Percentiles rank a stretch among this genome's conserved stretches.
Conservation (phyloP, 2,329 filamentous ascomycete species). For the Sporothrix luriei region DNA sequence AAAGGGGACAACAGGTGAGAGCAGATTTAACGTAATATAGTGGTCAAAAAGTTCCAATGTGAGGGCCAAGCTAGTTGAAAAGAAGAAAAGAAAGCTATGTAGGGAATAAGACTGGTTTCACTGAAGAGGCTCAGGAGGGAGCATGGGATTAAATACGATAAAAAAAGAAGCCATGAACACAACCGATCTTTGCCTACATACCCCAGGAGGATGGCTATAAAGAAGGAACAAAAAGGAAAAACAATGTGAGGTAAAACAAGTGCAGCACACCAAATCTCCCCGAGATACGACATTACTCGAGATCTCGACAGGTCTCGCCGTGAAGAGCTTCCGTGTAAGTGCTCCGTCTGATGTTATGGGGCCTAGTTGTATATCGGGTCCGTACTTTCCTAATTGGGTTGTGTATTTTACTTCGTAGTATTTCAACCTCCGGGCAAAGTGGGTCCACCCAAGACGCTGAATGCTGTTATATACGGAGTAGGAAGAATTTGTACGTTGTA, state of each 20-base stretch:
- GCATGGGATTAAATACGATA: not conserved
- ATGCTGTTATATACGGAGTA: too few relatives aligned
- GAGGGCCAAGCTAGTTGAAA: not conserved
- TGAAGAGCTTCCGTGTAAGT: conserved; percentile 18
- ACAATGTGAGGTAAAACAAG: not conserved
- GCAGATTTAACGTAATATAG: not conserved
- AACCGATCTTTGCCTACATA: not conserved
- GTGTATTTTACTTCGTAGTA: too few relatives aligned
- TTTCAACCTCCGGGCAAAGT: not conserved
- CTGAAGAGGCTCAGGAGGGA: too few relatives aligned
- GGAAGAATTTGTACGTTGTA: not conserved
- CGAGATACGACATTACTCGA: not conserved
- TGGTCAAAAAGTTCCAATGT: not conserved
- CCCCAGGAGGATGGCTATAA: not conserved
- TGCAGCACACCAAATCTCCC: not conserved
- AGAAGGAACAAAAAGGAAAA: not conserved
- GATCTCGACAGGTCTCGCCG: not conserved
- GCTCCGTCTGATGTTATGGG: conserved; percentile 5
- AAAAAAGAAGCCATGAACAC: not conserved
- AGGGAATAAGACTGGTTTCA: not conserved
- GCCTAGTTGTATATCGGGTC: not conserved
- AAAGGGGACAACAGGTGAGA: too few relatives aligned
- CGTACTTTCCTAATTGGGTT: conserved; percentile 20
- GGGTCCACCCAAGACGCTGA: not conserved
- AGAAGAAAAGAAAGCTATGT: not conserved